Evolutionary conservation across 2,329 filamentous ascomycete genomes (phyloP), one percentile per base, ranked within the genome.

Genomic region (Aspergillus alliaceus): DNA sequence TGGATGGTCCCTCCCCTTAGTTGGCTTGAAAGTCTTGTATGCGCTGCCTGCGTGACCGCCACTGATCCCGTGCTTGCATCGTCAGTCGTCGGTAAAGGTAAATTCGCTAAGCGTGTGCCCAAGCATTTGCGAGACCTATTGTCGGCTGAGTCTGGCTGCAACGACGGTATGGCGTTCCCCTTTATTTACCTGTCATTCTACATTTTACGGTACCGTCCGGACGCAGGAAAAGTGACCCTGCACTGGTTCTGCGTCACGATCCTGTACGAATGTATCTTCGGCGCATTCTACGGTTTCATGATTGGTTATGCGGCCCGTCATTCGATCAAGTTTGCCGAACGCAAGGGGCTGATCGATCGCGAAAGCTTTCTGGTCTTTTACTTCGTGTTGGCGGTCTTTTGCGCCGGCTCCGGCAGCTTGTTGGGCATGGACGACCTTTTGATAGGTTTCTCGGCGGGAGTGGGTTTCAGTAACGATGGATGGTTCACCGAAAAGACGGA

Each of bases 401-500:
- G 92, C 71, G 95, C 95, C 58, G 95, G 95, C 18, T 93, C 93
- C 0, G 95, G 95, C 29, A 92, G 91, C 74, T 84, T 97, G 57
- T 80, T 99, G 44, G 95, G 95, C 50, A 83, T 97, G 68, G 95
- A 99, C 73, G 95, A 99, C 74, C 79, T 99, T 51, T 84, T 99
- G 3, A 91, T 99, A 37, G 95, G 95, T 37, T 99, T 99, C 69
- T 88, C 93, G 14, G 91, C 90, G 54, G 95, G 95, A 57, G 95
- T 99, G n/a, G 95, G 95, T 54, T 99, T 99, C 80, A 97, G 93
- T 66, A 99, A 99, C 74, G 95, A 99, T 71, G 95, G 95, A 64
- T 99, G 95, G 95, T 99, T 99, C 69, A 90, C 90, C 15, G 90
- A 97, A 70, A 97, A 97, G 81, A 99, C 95, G 0, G 95, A 99